Base-by-base conservation (phyloP, 345 rosid species). In the Excoecaria cochinchinensis region DNA sequence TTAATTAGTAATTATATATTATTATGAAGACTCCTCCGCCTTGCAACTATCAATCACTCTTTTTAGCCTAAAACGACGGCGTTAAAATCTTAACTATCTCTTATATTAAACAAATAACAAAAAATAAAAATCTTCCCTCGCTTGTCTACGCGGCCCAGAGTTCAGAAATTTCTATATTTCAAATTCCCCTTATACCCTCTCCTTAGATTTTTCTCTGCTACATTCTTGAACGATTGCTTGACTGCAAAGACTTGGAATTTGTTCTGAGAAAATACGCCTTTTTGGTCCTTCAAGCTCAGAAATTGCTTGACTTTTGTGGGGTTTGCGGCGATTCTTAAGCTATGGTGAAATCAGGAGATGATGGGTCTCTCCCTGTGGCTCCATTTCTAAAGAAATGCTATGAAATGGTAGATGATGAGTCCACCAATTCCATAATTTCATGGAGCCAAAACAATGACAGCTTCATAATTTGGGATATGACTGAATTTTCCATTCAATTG, bases 381-480 rank as follows among this genome's bases (percentile, higher is more conserved):
- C 98, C 98, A 44, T 93, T 93, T 74, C 73, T 93, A 59, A 89
- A 80, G 76, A 93, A 93, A 83, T 90, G 98, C 76, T 91, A 90
- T 82, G 97, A 93, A 50, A 91, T 93, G 94, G 93, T 91, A 1
- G 98, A 90, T 69, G 95, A 91, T 69, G 82, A 84, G 52, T 78
- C 91, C 0, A 86, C 97, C 0, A 80, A 89, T 78, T 65, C 91
- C 2, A 79, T 91, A 50, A 88, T 93, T 48, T 89, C 95, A 0
- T 93, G 98, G 98, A 76, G 85, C 74, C 73, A 48, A 24, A 78
- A 21, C 70, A 67, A 78, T 39, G 89, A 85, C 71, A 88, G 84
- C 60, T 93, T 93, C 53, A 76, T 93, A 38, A 89, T 93, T 36
- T 86, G 80, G 85, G 89, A 93, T 44, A 64, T 87, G 73, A 84